A percentile compares a stretch with the other conserved stretches of the same genome.
These are phyloP conservation scores for Paramecium primaurelia DNA, from an alignment of 73 alveolate species.

Conservation along the genomic window DNA sequence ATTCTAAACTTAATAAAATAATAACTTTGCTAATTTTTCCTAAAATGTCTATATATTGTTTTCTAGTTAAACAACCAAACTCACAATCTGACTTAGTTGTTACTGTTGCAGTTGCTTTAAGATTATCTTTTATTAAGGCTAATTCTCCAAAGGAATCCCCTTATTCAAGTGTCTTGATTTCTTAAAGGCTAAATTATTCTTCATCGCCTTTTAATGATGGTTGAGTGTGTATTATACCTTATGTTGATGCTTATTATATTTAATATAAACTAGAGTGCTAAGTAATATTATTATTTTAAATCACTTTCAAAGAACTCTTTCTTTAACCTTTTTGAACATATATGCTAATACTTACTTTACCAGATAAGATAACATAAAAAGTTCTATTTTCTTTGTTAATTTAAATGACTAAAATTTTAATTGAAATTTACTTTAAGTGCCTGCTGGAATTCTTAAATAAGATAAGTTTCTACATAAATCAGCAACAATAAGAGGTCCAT, in stretches of 20 bases:
- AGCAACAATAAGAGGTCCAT: slow-evolving; percentile 36
- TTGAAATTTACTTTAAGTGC: not conserved
- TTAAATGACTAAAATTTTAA: not conserved
- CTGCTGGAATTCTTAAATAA: not conserved
- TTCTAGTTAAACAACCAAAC: slow-evolving; percentile 17
- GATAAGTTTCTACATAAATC: not conserved
- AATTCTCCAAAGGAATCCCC: slow-evolving; percentile 47
- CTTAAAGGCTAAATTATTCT: not conserved
- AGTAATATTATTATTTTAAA: not conserved
- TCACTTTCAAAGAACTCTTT: not conserved
- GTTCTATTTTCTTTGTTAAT: slow-evolving; percentile 31
- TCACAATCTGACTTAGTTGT: slow-evolving; percentile 39
- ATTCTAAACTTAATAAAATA: not conserved
- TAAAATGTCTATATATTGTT: slow-evolving; percentile 5
- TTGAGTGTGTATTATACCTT: not conserved
- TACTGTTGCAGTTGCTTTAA: slow-evolving; percentile 31
- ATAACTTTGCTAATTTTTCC: slow-evolving; percentile 34
- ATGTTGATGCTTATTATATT: not conserved
- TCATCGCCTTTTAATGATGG: not conserved
- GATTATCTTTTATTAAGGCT: slow-evolving; percentile 33
- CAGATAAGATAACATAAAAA: slow-evolving; percentile 36
- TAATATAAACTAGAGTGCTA: not conserved
- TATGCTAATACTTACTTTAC: not conserved
- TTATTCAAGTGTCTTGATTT: not conserved
- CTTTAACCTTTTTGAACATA: not conserved